Evolutionary conservation across 192 early-diverging fungal genomes (phyloP).

Genomic region (Paraglomus brasilianum): DNA sequence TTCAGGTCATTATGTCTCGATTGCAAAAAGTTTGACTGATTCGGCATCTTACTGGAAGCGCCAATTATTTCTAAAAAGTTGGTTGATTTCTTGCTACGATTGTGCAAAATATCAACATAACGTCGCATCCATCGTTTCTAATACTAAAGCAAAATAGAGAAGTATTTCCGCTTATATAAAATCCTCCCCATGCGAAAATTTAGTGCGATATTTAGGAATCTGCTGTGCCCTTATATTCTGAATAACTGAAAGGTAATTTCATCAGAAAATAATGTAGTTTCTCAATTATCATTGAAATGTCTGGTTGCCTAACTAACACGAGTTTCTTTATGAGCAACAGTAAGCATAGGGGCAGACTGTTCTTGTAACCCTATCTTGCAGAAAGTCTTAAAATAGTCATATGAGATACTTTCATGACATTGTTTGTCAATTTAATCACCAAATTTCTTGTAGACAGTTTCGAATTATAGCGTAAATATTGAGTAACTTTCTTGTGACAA

Average conservation of each 20-base stretch:
- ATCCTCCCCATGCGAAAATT: slow-evolving; percentile 12
- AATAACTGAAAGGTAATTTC: slow-evolving; percentile 2
- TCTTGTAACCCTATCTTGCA: not conserved
- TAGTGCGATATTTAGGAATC: not conserved
- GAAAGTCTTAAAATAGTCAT: slow-evolving; percentile 4
- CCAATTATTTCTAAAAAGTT: slow-evolving; percentile 1
- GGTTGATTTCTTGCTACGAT: slow-evolving; percentile 1
- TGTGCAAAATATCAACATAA: slow-evolving; percentile 4
- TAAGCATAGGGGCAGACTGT: not conserved
- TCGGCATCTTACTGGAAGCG: not conserved
- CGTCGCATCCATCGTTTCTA: slow-evolving; percentile 10
- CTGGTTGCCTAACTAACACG: slow-evolving; percentile 5
- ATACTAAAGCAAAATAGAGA: slow-evolving; percentile 20
- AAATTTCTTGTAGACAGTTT: not conserved
- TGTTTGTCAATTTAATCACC: not conserved
- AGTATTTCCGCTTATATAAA: slow-evolving; percentile 4
- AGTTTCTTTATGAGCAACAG: not conserved
- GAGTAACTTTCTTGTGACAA: not conserved
- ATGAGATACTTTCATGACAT: not conserved
- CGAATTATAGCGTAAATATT: not conserved
- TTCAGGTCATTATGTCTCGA: too few relatives aligned
- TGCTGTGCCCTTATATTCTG: not conserved
- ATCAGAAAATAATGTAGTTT: slow-evolving; percentile 6
- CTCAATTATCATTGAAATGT: slow-evolving; percentile 21
- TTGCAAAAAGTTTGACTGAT: slow-evolving; percentile 19